A percentile compares a stretch with the other conserved stretches of the same genome.
These are phyloP conservation scores for Neurospora sp. DNA, from an alignment of 495 filamentous ascomycete species.

Conservation along the genomic window DNA sequence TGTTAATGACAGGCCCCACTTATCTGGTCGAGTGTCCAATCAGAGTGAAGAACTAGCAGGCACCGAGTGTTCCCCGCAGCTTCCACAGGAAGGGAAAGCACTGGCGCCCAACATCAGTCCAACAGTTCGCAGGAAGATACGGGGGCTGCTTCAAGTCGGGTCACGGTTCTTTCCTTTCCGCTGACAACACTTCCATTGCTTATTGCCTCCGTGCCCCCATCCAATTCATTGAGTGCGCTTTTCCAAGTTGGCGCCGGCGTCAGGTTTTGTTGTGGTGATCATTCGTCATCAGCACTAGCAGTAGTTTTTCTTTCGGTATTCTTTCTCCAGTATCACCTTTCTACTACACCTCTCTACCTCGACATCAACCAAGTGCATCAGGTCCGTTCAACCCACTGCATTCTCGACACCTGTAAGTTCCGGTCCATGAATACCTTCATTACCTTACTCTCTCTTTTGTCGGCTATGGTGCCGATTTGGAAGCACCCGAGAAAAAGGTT, in stretches of 20 bases:
- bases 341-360: not conserved
- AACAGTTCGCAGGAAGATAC: not conserved
- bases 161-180: not conserved
- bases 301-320: not conserved
- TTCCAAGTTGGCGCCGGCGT: not conserved
- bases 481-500: not conserved
- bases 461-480: not conserved
- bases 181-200: not conserved
- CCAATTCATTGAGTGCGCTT: not conserved
- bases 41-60: not conserved
- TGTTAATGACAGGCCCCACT: not conserved
- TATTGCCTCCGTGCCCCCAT: not conserved
- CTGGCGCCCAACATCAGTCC: not conserved
- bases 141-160: not conserved
- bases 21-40: not conserved
- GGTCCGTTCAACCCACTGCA: not conserved
- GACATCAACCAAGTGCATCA: not conserved
- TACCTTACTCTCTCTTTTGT: not conserved
- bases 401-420: not conserved
- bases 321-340: not conserved
- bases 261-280: not conserved
- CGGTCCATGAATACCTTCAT: not conserved
- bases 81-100: not conserved
- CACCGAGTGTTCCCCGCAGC: not conserved
- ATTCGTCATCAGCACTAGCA: not conserved